Conservation (phyloP, 768 basidiomycete species). For the Psilocybe azurescens region DNA sequence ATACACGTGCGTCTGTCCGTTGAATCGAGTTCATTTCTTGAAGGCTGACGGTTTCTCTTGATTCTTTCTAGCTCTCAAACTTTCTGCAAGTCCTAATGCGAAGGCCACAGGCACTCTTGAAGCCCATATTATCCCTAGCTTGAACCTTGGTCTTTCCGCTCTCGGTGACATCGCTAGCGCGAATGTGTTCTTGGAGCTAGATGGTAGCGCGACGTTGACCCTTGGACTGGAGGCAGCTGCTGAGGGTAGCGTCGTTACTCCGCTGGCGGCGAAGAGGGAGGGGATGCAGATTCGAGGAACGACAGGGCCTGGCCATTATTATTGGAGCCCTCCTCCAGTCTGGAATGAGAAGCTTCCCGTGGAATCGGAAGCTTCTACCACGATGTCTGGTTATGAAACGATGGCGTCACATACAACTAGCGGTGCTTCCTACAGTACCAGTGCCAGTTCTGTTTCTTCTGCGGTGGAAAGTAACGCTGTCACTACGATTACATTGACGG, state of each 20-base stretch:
- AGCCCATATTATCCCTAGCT: slow-evolving; percentile 54
- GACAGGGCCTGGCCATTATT: background rate
- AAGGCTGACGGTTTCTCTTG: background rate
- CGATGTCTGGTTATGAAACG: no score
- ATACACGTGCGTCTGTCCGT: slow-evolving; percentile 44
- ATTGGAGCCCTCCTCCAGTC: background rate
- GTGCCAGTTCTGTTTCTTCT: no score
- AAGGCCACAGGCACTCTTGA: slow-evolving; percentile 44
- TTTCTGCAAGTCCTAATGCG: slow-evolving; percentile 44
- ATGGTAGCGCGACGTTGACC: slow-evolving; percentile 38
- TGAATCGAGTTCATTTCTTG: background rate
- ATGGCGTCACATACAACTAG: no score
- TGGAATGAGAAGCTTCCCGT: background rate
- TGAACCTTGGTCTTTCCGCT: slow-evolving; percentile 50
- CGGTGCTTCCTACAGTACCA: no score
- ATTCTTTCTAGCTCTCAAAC: slow-evolving; percentile 37
- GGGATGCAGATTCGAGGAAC: background rate
- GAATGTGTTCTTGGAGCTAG: slow-evolving; percentile 46
- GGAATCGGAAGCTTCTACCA: no score
- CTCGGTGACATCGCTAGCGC: slow-evolving; percentile 41
- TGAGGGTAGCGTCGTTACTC: background rate
- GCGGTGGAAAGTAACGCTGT: no score
- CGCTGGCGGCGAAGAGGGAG: background rate
- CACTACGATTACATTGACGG: background rate
- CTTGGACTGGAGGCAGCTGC: slow-evolving; percentile 18